Base-by-base conservation (phyloP, 2,329 filamentous ascomycete species). In the Xylariaceae sp. region DNA sequence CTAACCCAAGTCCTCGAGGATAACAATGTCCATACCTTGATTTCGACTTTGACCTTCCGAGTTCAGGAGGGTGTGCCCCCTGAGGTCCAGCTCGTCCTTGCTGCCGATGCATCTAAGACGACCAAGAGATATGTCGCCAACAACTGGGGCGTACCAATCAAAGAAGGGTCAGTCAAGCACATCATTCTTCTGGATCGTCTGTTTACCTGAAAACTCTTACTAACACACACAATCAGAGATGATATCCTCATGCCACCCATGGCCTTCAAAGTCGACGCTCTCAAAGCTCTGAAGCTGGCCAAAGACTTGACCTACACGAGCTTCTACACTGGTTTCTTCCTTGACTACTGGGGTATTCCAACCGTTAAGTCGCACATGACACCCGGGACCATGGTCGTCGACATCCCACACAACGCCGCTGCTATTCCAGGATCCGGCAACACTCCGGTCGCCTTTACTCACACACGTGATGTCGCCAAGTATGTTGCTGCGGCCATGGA, bases 261-360 rank as follows among this genome's bases (percentile, higher is more conserved):
- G 23, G 41, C 8, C 9, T 46, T 39, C 16, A 46, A 42, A 46
- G 35, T 53, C n/a, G 36, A 53, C 4, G 23, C 26, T 11, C 33
- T 46, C 7, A n/a, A 8, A 20, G 42, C 50, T 20, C 15, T 46
- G 41, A 46, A 40, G 26, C 32, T 47, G 33, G 27, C 42, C 20
- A 26, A 40, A 15, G 16, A 47, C 15, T 16, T 53, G 11, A 35
- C 40, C 16, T 46, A 42, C 27, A 46, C 42, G 1, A 40, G 27
- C 15, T 53, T 53, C 42, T 47, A 53, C 18, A 46, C 42, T 15
- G 50, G 50, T 9, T 21, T 53, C 42, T 46, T 53, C 11, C 27
- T 43, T 7, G 50, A 53, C 33, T 53, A 53, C 20, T 53, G 42
- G 42, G 27, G 43, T 18, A 24, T 42, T 10, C 48, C 48, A 8